These are phyloP conservation scores for Alternaria triticina DNA, from an alignment of 2,329 filamentous ascomycete species.

Conservation along the genomic window DNA sequence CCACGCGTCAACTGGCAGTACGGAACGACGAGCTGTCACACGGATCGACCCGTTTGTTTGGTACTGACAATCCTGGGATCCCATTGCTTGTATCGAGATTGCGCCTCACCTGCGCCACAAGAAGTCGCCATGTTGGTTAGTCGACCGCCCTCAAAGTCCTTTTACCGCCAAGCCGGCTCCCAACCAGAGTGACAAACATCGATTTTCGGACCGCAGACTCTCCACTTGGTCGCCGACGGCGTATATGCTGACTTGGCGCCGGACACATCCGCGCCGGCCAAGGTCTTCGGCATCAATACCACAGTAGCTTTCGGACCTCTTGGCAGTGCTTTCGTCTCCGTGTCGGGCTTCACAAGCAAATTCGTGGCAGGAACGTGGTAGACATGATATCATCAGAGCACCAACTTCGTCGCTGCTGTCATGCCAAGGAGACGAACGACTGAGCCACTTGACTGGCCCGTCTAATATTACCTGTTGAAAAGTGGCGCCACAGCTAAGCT, in stretches of 20 bases:
- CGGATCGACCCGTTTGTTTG: neutral
- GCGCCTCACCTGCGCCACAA: neutral
- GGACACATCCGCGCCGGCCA: neutral
- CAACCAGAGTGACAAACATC: neutral
- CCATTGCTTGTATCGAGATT: neutral
- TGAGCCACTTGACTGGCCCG: slow-evolving; percentile 16
- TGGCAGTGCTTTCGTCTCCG: neutral
- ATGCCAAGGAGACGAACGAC: neutral
- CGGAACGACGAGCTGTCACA: neutral
- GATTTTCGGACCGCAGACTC: neutral
- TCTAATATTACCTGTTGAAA: slow-evolving; percentile 1
- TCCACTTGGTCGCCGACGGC: neutral
- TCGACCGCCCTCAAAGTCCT: neutral
- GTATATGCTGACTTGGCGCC: neutral
- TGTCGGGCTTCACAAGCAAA: neutral
- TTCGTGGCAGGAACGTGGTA: neutral
- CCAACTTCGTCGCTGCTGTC: neutral
- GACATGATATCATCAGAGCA: neutral
- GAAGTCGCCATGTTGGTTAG: neutral
- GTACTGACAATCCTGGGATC: neutral
- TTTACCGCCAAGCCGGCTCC: neutral
- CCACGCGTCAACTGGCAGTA: neutral
- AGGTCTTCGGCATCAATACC: neutral
- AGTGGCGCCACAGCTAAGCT: slow-evolving; percentile 19
- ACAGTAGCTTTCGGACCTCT: neutral